Evolutionary conservation across 2,329 filamentous ascomycete genomes (phyloP).

Genomic region (Fusarium mundagurra): DNA sequence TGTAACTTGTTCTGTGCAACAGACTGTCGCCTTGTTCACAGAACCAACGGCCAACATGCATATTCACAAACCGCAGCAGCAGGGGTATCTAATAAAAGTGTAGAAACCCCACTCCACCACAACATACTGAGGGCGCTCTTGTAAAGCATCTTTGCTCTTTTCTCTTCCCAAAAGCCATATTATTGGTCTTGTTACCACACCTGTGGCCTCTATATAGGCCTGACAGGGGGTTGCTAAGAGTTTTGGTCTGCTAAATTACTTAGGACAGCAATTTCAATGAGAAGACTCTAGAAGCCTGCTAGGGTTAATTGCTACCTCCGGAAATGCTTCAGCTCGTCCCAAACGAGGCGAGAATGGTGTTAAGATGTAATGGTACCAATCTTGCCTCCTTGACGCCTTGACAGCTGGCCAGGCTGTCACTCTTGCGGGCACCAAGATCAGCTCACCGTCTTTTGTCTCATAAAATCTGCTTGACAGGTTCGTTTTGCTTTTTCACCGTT

Average conservation of each 20-base stretch:
- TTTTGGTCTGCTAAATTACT: not conserved
- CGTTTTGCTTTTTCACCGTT: not conserved
- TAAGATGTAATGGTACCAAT: too few relatives aligned
- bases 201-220: not conserved
- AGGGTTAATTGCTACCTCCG: not conserved
- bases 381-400: not conserved
- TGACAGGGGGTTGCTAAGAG: not conserved
- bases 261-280: not conserved
- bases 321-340: not conserved
- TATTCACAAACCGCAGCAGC: not conserved
- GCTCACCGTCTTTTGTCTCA: not conserved
- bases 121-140: not conserved
- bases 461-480: not conserved
- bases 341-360: not conserved
- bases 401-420: not conserved
- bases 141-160: not conserved
- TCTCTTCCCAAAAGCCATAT: not conserved
- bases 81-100: not conserved
- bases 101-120: not conserved
- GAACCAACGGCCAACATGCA: not conserved
- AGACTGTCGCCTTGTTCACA: not conserved
- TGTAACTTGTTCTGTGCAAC: not conserved
- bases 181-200: not conserved
- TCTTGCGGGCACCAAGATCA: not conserved
- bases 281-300: not conserved